Percentiles rank a stretch among this genome's conserved stretches.
These are phyloP conservation scores for Camelina hispida DNA, from an alignment of 345 rosid genomes.

Conservation along the genomic window DNA sequence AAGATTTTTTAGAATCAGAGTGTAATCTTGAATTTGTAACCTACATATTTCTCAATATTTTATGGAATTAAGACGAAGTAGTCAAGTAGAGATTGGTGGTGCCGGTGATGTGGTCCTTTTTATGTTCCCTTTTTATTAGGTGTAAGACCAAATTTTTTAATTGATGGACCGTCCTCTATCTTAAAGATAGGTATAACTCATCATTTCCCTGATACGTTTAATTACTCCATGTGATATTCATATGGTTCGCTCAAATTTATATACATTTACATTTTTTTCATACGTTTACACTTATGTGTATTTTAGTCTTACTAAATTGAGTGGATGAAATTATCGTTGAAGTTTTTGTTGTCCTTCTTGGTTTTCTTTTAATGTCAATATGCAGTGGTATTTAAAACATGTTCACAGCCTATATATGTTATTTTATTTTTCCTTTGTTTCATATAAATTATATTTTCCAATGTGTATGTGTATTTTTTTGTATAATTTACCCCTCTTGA, in stretches of 20 bases:
- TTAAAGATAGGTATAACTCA: constrained; percentile 32
- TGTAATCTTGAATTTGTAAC: constrained; percentile 6
- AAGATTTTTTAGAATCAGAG: background rate
- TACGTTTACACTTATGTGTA: background rate
- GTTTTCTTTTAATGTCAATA: constrained; percentile 1
- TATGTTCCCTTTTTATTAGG: constrained; percentile 21
- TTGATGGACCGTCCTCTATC: constrained; percentile 14
- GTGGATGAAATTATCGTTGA: constrained; percentile 12
- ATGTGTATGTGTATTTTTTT: background rate
- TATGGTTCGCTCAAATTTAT: constrained; percentile 21
- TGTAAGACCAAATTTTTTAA: constrained; percentile 29
- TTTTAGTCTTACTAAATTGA: constrained; percentile 10
- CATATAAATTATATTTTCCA: background rate
- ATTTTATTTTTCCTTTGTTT: background rate
- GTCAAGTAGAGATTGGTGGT: constrained; percentile 1
- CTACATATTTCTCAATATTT: constrained; percentile 21
- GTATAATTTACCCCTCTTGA: background rate
- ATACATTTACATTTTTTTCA: background rate
- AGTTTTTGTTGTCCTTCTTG: background rate
- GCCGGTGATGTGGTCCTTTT: constrained; percentile 18
- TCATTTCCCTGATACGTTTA: constrained; percentile 30
- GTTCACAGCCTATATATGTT: background rate
- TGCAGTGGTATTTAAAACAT: constrained; percentile 19
- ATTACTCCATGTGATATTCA: constrained; percentile 37
- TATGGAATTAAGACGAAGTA: constrained; percentile 11